Conservation (phyloP, 208 protist genomes). For the Acanthamoeba triangularis region DNA sequence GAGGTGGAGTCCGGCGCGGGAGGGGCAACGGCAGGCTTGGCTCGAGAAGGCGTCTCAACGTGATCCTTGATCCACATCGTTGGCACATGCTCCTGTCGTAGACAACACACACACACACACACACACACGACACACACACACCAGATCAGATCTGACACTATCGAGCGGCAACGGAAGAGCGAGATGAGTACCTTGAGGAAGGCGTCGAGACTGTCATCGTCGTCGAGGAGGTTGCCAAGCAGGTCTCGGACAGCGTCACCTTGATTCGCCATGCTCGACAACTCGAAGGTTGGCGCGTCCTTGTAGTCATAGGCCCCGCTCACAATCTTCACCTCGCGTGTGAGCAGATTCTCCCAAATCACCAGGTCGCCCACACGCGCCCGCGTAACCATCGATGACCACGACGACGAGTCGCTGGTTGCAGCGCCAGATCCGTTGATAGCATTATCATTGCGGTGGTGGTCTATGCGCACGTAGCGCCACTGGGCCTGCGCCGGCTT, state of each 20-base stretch:
- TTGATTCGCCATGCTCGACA: background rate
- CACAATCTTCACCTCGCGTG: conserved; percentile 23
- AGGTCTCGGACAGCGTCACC: too few species aligned
- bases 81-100: too few species aligned
- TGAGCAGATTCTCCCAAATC: conserved; percentile 57
- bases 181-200: background rate
- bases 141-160: too few species aligned
- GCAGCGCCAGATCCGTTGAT: too few species aligned
- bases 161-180: background rate
- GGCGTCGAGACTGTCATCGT: background rate
- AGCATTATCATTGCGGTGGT: background rate
- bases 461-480: background rate
- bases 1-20: too few species aligned
- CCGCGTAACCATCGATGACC: background rate
- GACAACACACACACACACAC: too few species aligned
- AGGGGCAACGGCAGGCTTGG: too few species aligned
- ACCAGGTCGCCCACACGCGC: conserved; percentile 17
- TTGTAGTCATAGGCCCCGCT: conserved; percentile 31
- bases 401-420: too few species aligned
- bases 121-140: too few species aligned
- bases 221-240: background rate
- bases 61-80: too few species aligned
- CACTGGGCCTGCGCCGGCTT: background rate
- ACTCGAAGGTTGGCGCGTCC: background rate
- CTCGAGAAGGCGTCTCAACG: too few species aligned